Conservation (phyloP, 2,329 filamentous ascomycete genomes). For the Penicillium sp. region DNA sequence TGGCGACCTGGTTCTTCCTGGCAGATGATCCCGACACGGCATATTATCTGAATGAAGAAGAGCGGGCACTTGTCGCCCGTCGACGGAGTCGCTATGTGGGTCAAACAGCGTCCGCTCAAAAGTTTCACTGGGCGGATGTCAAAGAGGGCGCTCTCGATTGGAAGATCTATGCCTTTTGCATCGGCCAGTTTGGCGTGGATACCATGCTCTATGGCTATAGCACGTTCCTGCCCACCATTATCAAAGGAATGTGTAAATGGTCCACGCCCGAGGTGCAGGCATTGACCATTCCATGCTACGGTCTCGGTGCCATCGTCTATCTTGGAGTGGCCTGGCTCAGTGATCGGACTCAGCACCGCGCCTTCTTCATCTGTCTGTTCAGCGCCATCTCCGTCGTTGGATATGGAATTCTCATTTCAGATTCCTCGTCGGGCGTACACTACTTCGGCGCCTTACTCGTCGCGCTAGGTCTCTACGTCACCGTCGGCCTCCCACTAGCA, state of each 20-base stretch:
- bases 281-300: slow-evolving; percentile 79
- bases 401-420: slow-evolving; percentile 70
- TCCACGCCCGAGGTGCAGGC: slow-evolving; percentile 71
- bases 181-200: slow-evolving; percentile 74
- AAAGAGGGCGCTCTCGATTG: slow-evolving; percentile 72
- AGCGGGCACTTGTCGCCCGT: slow-evolving; percentile 63
- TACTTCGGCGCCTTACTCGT: slow-evolving; percentile 81
- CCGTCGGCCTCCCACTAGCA: slow-evolving; percentile 61
- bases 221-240: slow-evolving; percentile 80
- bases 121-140: slow-evolving; percentile 68
- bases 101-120: slow-evolving; percentile 56
- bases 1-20: slow-evolving; percentile 63
- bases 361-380: slow-evolving; percentile 68
- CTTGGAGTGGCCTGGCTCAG: slow-evolving; percentile 70
- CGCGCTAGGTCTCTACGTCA: slow-evolving; percentile 72
- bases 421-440: slow-evolving; percentile 66
- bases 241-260: slow-evolving; percentile 70
- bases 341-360: slow-evolving; percentile 70
- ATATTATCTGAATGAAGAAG: slow-evolving; percentile 64
- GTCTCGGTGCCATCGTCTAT: slow-evolving; percentile 72
- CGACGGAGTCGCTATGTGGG: slow-evolving; percentile 59
- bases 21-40: slow-evolving; percentile 71
- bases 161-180: slow-evolving; percentile 74
- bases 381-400: slow-evolving; percentile 69
- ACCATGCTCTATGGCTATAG: slow-evolving; percentile 81